These are phyloP conservation scores for Xylaria nigripes DNA, from an alignment of 495 filamentous ascomycete species.

Conservation along the genomic window DNA sequence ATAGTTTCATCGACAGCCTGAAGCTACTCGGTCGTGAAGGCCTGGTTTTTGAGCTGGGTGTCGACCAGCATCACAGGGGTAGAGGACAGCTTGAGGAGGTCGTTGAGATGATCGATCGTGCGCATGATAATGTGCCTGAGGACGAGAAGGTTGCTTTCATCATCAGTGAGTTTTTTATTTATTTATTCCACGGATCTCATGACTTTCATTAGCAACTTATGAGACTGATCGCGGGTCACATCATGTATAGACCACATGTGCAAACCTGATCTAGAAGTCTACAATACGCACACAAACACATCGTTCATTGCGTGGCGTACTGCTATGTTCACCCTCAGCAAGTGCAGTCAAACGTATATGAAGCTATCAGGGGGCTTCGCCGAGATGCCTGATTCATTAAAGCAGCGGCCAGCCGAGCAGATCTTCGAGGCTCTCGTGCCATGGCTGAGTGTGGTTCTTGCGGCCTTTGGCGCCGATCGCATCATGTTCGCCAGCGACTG, in stretches of 20 bases:
- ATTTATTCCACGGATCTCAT: not conserved
- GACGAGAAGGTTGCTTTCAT: slow-evolving; percentile 56
- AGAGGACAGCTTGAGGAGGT: slow-evolving; percentile 63
- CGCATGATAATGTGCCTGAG: slow-evolving; percentile 49
- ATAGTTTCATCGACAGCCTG: slow-evolving; percentile 59
- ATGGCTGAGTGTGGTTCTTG: slow-evolving; percentile 60
- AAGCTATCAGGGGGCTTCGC: slow-evolving; percentile 81
- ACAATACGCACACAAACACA: slow-evolving; percentile 43
- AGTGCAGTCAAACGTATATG: slow-evolving; percentile 60
- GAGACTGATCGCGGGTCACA: slow-evolving; percentile 5
- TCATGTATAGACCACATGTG: slow-evolving; percentile 63
- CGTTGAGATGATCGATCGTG: slow-evolving; percentile 60
- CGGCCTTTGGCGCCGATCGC: slow-evolving; percentile 57
- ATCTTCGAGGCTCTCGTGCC: slow-evolving; percentile 44
- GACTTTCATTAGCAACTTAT: not conserved
- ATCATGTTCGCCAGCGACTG: slow-evolving; percentile 88
- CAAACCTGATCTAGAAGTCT: slow-evolving; percentile 65
- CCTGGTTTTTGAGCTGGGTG: slow-evolving; percentile 70
- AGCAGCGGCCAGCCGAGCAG: slow-evolving; percentile 32
- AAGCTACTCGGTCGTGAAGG: slow-evolving; percentile 54
- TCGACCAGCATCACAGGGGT: slow-evolving; percentile 64
- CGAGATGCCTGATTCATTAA: slow-evolving; percentile 51
- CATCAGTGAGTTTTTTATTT: slow-evolving; percentile 57
- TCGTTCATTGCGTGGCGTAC: slow-evolving; percentile 50
- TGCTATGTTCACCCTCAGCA: slow-evolving; percentile 50